A percentile compares a stretch with the other conserved stretches of the same genome.
Conservation (phyloP, 768 basidiomycete genomes). For the Chiua virens region DNA sequence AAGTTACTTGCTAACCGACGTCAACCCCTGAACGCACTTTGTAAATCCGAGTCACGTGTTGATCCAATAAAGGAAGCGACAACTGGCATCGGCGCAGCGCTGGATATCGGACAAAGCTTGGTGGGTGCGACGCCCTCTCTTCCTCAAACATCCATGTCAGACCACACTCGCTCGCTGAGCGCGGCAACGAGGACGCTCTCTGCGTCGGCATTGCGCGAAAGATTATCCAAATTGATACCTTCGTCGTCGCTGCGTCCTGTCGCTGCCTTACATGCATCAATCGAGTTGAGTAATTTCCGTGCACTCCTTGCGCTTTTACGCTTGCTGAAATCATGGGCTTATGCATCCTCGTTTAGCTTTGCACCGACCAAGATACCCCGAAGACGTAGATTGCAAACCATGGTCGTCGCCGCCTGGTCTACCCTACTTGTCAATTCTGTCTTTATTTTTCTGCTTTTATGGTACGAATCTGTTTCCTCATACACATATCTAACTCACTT, state of each 20-base stretch:
- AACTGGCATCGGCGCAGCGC: no score
- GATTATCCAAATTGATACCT: constrained; percentile 58
- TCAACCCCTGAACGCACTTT: no score
- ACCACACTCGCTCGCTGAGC: constrained; percentile 30
- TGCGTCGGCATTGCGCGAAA: constrained; percentile 59
- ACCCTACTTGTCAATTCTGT: constrained; percentile 70
- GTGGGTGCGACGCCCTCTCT: no score
- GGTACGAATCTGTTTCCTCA: constrained; percentile 59
- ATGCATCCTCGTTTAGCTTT: constrained; percentile 48
- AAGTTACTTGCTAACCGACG: no score
- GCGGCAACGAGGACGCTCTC: constrained; percentile 54
- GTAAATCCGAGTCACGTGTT: no score
- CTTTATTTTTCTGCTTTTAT: constrained; percentile 73
- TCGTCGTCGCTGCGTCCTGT: constrained; percentile 58
- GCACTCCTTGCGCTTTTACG: no score
- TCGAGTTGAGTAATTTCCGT: constrained; percentile 53
- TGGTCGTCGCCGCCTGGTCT: constrained; percentile 87
- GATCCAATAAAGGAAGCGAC: no score
- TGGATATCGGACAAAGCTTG: no score
- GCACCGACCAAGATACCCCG: constrained; percentile 85
- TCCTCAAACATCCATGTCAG: constrained; percentile 25
- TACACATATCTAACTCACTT: neutral
- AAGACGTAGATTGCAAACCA: constrained; percentile 83
- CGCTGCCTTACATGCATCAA: constrained; percentile 65
- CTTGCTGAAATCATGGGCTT: neutral